Evolutionary conservation across 768 basidiomycete species (phyloP), one percentile per base, ranked within the genome.

Genomic region (Punctularia strigosozonata): DNA sequence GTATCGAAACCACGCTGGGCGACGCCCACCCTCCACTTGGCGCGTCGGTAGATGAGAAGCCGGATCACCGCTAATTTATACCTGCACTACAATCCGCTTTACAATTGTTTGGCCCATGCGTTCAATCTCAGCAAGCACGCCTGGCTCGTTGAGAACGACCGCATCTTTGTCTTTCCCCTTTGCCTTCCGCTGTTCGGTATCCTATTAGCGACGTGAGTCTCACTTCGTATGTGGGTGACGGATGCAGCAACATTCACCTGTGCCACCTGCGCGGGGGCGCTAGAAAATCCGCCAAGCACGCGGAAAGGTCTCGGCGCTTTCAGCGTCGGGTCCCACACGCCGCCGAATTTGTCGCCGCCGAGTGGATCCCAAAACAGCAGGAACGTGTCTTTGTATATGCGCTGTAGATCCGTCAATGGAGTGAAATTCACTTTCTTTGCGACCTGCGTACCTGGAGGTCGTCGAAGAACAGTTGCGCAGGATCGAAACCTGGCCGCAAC

Each of bases 341-440:
- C 78, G 5, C 87, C 91, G 37, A 91, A 80, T 24, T 65, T 63
- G 41, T 73, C 65, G 0, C 91, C 89, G 10, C 95, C 95, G 24
- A 77, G 68, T 0, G 73, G 63, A 46, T 98, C 92, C 48, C 76
- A 75, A 66, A 98, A 99, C 26, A 94, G 66, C 41, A 84, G 73
- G 46, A 86, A 70, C 1, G 80, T 80, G 44, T 87, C 80, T 1
- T 73, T 64, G 51, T 88, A 91, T 4, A 77, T 60, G 15, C 70
- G 66, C 84, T 91, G 42, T 17, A 31, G 20, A 4, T 35, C 37
- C 12, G 26, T 25, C 20, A 39, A 34, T 23, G 30, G 26, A 38
- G 14, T 26, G 31, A n/a, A 4, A 20, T 24, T n/a, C 23, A 25
- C 20, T 14, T 10, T 12, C 2, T 31, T 14, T 17, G 25, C 15